Base-by-base conservation (phyloP, 108 stramenopile genomes). In the Fragilariopsis cylindrus region DNA sequence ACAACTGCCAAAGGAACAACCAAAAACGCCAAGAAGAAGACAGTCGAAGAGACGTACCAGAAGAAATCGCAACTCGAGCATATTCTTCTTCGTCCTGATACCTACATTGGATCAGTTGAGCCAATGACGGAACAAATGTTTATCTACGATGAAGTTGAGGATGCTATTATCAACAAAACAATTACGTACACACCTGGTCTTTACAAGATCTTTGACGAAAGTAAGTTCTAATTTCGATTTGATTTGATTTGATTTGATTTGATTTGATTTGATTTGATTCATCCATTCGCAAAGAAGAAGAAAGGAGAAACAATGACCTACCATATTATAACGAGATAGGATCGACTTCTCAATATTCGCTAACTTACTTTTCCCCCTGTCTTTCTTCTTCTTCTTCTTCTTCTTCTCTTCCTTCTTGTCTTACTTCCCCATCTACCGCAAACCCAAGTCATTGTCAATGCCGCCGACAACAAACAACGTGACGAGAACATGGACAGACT, bases 201-300 rank as follows among this genome's bases (percentile, higher is more conserved):
- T 41, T 99, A 82, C 96, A 99, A 99, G 76, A 99, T 99, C 68
- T 99, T 98, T 76, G 99, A 99, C 76, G 99, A 99, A 86, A 99
- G 78, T 79, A 79, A 79, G 78, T 62, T n/a, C 11, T 30, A 30
- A 2, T 30, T 30, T n/a, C 18, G n/a, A 47, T 53, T 19, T 60
- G 41, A 16, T 57, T 57, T 57, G 7, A 6, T n/a, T 9, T 40
- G 19, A 60, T 9, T 56, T 4, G 11, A 19, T n/a, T 19, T 40
- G 19, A 60, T 9, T 56, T 4, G 11, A 19, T n/a, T 19, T 5
- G 11, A 19, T n/a, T 19, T 5, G 55, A 56, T 19, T n/a, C 16
- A 6, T n/a, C 16, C 55, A 19, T 19, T 9, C 18, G 19, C 55
- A 19, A 56, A 11, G 55, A 56, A 56, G 55, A 56, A 56, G 55